Base-by-base conservation (phyloP, 1,284 basidiomycete species). In the Pseudozyma thailandica region DNA sequence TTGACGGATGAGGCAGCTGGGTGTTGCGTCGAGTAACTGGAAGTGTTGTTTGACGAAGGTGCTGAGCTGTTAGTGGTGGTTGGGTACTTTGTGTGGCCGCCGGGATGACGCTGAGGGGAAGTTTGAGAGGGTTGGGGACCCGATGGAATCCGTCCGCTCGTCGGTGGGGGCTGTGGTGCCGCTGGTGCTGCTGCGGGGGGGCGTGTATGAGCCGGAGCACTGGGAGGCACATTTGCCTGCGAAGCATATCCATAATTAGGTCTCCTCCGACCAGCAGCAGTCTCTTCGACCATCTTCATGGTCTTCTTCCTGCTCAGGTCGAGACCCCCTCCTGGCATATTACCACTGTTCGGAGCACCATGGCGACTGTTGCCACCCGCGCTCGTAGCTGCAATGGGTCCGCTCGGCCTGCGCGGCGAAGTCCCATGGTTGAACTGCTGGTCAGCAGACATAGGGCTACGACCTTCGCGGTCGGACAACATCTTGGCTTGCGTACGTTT, bases 401-500 rank as follows among this genome's bases (percentile, higher is more conserved):
- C 69, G 28, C 41, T 65, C 20, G 43, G 50, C 39, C 41, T 50
- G 28, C 37, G 56, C 33, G 49, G 47, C 5, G 41, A 8, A 15
- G 28, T 26, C 18, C 33, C 23, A 16, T 15, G 26, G 18, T 33
- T 45, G 23, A 35, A 21, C 48, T 74, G 59, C 60, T 64, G 43
- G 39, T 72, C 58, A 54, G 64, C 63, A 33, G 63, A 57, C 35
- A 53, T 46, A 13, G 65, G 68, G 46, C 61, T 64, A 15, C 72
- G 44, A 20, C 78, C 61, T n/a, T 63, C 51, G 16, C 57, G 52
- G 45, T 79, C 68, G 6, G 63, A 65, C 53, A 70, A 46, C 60
- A 74, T 51, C 62, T 79, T 72, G 13, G 93, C 93, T 74, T 90
- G 89, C 0, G 93, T 94, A 15, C 92, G 88, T 68, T 89, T 90